phyloP scores from a whole-genome alignment of 1,284 basidiomycete species.

The Exsudoporus floridanus region DNA sequence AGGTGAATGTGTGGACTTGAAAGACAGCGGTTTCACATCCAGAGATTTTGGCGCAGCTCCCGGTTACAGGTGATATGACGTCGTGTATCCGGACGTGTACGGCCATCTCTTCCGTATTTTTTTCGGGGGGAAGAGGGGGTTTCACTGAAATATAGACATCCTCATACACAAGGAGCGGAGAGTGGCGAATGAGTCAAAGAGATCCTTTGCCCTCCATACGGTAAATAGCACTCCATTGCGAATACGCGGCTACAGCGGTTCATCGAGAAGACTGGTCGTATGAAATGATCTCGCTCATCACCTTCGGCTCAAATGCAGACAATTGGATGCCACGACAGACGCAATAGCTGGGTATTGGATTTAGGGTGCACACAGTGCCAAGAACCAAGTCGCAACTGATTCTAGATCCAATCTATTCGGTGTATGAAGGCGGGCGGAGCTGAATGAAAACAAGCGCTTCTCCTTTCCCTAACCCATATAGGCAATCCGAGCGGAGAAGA shows the following conservation, averaged over 20 bases:
- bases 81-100: neutral
- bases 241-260: neutral
- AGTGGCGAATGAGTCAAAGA: neutral
- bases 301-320: too few species aligned
- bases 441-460: neutral
- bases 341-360: neutral
- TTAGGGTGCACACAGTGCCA: neutral
- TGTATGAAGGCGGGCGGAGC: neutral
- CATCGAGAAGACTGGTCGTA: neutral
- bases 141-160: neutral
- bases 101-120: neutral
- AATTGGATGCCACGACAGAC: neutral
- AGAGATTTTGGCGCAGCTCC: neutral
- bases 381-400: too few species aligned
- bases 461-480: neutral
- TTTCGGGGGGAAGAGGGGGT: neutral
- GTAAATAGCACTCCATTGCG: neutral
- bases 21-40: neutral
- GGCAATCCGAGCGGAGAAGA: neutral
- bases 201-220: neutral
- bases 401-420: neutral
- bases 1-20: neutral
- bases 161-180: too few species aligned
- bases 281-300: neutral
- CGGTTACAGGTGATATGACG: neutral